A percentile compares a stretch with the other conserved stretches of the same genome.
phyloP scores from a whole-genome alignment of 345 rosid genomes.

The Eucalyptus melliodora region DNA sequence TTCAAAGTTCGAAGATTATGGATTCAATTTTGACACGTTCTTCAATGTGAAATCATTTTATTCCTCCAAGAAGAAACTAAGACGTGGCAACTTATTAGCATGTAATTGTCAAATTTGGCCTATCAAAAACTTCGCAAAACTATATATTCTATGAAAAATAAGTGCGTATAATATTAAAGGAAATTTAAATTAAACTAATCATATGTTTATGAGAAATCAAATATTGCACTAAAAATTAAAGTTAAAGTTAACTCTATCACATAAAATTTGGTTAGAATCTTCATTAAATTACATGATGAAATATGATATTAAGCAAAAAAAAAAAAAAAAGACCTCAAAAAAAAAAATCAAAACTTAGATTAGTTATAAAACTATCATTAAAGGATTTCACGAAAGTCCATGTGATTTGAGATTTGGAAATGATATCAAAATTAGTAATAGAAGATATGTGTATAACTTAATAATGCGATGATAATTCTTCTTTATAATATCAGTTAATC shows the following conservation, averaged over 20 bases:
- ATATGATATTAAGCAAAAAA: neutral
- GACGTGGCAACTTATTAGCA: neutral
- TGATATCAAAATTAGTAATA: neutral
- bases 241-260: neutral
- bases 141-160: neutral
- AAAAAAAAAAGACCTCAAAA: neutral
- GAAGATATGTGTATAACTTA: neutral
- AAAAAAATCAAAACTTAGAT: neutral
- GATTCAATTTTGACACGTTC: neutral
- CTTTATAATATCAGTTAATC: neutral
- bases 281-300: neutral
- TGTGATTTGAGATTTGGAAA: neutral
- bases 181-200: neutral
- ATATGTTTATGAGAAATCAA: neutral
- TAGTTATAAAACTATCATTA: neutral
- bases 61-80: neutral
- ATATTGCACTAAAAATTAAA: neutral
- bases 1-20: neutral
- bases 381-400: neutral
- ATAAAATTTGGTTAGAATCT: neutral
- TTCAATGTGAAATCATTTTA: neutral
- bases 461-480: neutral
- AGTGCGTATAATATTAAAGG: neutral
- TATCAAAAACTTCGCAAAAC: neutral
- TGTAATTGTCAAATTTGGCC: neutral